These are phyloP conservation scores for Coniella lustricola DNA, from an alignment of 2,329 filamentous ascomycete species.

Conservation along the genomic window DNA sequence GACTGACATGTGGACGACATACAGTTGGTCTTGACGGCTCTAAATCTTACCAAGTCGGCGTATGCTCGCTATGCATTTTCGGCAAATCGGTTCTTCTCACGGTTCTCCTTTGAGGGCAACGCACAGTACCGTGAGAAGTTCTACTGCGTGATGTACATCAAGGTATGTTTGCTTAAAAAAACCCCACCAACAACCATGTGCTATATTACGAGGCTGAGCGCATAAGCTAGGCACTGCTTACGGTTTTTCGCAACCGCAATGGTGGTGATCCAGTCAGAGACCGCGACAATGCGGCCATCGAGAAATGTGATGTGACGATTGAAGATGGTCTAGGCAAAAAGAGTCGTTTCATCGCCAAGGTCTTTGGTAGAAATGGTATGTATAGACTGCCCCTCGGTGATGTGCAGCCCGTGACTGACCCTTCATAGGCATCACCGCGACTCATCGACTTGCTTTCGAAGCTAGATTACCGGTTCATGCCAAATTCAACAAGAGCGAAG, in stretches of 20 bases:
- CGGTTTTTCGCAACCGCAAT: constrained; percentile 63
- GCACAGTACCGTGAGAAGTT: constrained; percentile 52
- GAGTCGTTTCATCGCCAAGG: constrained; percentile 67
- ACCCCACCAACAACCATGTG: background rate
- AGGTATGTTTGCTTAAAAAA: constrained; percentile 40
- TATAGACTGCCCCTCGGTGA: background rate
- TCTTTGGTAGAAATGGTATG: constrained; percentile 64
- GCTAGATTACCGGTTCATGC: constrained; percentile 67
- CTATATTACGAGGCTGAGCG: constrained; percentile 3
- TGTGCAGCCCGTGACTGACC: background rate
- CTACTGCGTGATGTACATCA: constrained; percentile 68
- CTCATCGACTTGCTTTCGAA: constrained; percentile 70
- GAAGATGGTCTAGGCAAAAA: constrained; percentile 64
- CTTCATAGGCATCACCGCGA: constrained; percentile 60
- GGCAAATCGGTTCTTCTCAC: constrained; percentile 62
- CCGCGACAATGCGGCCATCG: constrained; percentile 59
- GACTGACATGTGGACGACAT: constrained; percentile 1
- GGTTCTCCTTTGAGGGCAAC: constrained; percentile 58
- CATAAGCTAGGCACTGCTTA: constrained; percentile 55
- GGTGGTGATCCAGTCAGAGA: constrained; percentile 50
- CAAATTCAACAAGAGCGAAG: constrained; percentile 61
- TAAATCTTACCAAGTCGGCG: constrained; percentile 75
- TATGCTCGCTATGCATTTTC: constrained; percentile 68
- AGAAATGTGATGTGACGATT: constrained; percentile 66
- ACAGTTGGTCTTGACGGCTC: constrained; percentile 64